A percentile compares a stretch with the other conserved stretches of the same genome.
Conservation (phyloP, 176 grass and related monocot species). For the Ensete ventricosum region DNA sequence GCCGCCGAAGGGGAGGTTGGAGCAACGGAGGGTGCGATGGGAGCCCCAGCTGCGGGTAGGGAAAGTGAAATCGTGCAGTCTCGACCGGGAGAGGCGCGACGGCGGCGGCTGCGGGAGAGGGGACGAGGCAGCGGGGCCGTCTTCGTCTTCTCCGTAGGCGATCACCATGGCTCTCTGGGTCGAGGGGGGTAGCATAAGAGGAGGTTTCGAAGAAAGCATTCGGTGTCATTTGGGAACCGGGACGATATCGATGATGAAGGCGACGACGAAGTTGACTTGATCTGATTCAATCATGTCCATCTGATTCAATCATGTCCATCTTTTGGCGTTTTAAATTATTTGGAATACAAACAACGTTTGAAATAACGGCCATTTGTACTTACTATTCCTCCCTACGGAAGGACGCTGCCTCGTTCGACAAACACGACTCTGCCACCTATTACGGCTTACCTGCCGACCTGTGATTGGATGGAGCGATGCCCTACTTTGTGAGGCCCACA, state of each 20-base stretch:
- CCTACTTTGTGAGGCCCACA: too few relatives aligned
- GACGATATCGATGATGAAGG: background rate
- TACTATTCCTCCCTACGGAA: too few relatives aligned
- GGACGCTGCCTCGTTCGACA: too few relatives aligned
- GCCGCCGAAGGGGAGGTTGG: background rate
- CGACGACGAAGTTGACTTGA: background rate
- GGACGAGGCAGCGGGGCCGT: too few relatives aligned
- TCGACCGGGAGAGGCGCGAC: background rate
- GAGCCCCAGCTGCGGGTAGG: background rate
- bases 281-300: background rate
- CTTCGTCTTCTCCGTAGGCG: background rate
- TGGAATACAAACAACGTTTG: too few relatives aligned
- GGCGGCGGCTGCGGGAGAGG: background rate
- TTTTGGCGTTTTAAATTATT: too few relatives aligned
- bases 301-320: background rate
- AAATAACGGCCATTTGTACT: too few relatives aligned
- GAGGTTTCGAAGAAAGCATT: background rate
- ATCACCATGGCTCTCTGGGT: background rate
- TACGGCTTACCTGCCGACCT: too few relatives aligned
- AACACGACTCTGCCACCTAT: too few relatives aligned
- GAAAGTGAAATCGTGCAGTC: slow-evolving; percentile 2
- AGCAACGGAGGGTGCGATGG: slow-evolving; percentile 1
- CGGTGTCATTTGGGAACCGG: background rate
- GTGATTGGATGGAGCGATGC: too few relatives aligned
- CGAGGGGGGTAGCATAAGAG: background rate